A percentile compares a stretch with the other conserved stretches of the same genome.
phyloP scores from a whole-genome alignment of 371 early-diverging fungal genomes.

The Apophysomyces sp. region DNA sequence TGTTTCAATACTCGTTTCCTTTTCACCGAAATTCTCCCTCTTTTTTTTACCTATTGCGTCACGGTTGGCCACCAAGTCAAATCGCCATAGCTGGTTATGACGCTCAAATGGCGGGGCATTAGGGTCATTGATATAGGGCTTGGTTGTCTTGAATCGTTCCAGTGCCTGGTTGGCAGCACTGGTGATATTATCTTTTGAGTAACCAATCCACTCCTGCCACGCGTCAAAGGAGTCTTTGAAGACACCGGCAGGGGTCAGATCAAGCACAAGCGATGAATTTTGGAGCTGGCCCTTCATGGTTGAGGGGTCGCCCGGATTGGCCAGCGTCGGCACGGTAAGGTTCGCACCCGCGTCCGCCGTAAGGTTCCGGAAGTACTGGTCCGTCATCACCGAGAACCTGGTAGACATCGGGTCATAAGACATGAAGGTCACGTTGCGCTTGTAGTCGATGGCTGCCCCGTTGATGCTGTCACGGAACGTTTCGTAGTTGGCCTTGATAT shows the following conservation, averaged over 20 bases:
- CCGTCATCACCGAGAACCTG: constrained; percentile 19
- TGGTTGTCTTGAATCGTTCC: not conserved
- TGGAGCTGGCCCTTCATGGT: constrained; percentile 25
- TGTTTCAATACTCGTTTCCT: not conserved
- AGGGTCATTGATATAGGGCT: constrained; percentile 19
- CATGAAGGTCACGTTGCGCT: constrained; percentile 30
- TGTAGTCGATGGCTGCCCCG: constrained; percentile 14
- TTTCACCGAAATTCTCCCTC: not conserved
- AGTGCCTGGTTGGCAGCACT: constrained; percentile 9
- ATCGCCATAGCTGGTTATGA: constrained; percentile 24
- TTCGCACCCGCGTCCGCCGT: constrained; percentile 28
- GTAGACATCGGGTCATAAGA: constrained; percentile 21
- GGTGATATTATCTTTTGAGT: constrained; percentile 6
- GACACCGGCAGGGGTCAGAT: constrained; percentile 18
- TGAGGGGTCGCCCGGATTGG: constrained; percentile 20
- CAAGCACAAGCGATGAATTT: constrained; percentile 28
- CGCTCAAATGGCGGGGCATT: constrained; percentile 33
- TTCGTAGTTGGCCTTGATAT: constrained; percentile 20
- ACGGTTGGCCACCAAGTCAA: constrained; percentile 21
- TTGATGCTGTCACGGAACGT: constrained; percentile 17
- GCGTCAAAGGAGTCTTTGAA: constrained; percentile 5
- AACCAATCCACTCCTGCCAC: constrained; percentile 26
- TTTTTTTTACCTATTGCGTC: constrained; percentile 21
- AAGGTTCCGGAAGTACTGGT: constrained; percentile 24
- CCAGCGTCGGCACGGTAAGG: constrained; percentile 6